phyloP scores from a whole-genome alignment of 495 filamentous ascomycete species.

The Tuber magnatum region DNA sequence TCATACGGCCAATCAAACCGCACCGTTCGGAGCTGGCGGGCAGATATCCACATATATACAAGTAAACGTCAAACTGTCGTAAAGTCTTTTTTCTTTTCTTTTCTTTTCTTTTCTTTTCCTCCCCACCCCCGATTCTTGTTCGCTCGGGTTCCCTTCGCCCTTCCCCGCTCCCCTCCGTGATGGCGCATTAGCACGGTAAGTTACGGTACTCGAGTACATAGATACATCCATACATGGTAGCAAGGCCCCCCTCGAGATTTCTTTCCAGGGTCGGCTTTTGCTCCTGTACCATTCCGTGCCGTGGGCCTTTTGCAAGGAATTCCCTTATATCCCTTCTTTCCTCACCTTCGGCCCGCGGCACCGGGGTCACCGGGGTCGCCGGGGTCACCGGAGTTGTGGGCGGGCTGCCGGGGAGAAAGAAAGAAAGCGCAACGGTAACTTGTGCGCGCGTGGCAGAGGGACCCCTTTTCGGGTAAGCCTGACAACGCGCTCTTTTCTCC shows the following conservation, averaged over 20 bases:
- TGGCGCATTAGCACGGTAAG: neutral
- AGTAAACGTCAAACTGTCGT: neutral
- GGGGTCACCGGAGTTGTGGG: neutral
- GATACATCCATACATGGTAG: neutral
- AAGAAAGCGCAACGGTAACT: neutral
- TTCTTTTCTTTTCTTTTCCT: neutral
- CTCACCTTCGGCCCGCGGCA: neutral
- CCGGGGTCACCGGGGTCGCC: neutral
- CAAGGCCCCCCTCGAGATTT: neutral
- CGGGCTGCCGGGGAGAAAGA: neutral
- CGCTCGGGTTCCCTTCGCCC: neutral
- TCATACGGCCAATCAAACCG: neutral
- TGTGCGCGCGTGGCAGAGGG: neutral
- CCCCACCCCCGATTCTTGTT: neutral
- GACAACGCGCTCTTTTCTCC: constrained; percentile 3
- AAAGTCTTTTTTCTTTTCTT: neutral
- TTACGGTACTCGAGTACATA: neutral
- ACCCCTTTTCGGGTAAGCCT: neutral
- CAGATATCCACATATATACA: neutral
- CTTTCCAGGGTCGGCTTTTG: neutral
- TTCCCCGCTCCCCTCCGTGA: neutral
- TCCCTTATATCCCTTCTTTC: neutral
- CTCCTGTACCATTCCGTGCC: neutral
- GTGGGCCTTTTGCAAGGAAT: neutral
- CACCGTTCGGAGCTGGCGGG: neutral